Conservation (phyloP, 1,139 yeast species). For the Geotrichum klebahnii region DNA sequence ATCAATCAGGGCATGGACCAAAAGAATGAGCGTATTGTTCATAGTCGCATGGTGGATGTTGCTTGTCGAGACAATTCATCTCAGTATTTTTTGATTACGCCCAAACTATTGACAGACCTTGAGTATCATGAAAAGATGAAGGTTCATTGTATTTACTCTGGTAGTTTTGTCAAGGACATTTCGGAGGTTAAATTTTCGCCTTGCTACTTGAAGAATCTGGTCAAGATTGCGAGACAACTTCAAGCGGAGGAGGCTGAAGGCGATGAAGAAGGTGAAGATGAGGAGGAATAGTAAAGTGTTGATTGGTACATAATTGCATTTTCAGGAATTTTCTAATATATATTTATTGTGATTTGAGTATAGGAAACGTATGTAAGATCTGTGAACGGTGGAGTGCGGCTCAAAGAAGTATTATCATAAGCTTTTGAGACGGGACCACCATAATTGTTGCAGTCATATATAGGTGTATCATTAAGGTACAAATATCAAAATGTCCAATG, state of each 20-base stretch:
- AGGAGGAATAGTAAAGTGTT: not conserved
- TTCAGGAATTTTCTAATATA: no score
- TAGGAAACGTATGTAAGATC: no score
- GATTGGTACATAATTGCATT: no score
- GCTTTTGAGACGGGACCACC: no score
- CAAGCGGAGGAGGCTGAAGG: constrained; percentile 4
- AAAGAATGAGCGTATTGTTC: constrained; percentile 82
- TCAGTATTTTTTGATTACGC: constrained; percentile 90
- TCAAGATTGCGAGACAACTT: constrained; percentile 11
- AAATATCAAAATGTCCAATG: no score
- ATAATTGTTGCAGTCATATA: no score
- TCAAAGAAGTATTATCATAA: no score
- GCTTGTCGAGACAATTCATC: constrained; percentile 61
- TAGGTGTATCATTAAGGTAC: no score
- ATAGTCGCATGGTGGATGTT: constrained; percentile 76
- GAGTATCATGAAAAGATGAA: constrained; percentile 79
- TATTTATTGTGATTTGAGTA: no score
- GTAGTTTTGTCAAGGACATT: constrained; percentile 34
- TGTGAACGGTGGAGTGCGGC: no score
- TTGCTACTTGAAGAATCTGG: constrained; percentile 12
- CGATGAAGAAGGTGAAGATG: not conserved
- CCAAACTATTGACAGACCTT: constrained; percentile 76
- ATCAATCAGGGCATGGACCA: constrained; percentile 99
- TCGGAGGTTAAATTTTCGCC: constrained; percentile 9
- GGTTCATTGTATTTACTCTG: constrained; percentile 82